Evolutionary conservation across 495 filamentous ascomycete genomes (phyloP).

Genomic region (Lasiosphaeriaceae sp.): DNA sequence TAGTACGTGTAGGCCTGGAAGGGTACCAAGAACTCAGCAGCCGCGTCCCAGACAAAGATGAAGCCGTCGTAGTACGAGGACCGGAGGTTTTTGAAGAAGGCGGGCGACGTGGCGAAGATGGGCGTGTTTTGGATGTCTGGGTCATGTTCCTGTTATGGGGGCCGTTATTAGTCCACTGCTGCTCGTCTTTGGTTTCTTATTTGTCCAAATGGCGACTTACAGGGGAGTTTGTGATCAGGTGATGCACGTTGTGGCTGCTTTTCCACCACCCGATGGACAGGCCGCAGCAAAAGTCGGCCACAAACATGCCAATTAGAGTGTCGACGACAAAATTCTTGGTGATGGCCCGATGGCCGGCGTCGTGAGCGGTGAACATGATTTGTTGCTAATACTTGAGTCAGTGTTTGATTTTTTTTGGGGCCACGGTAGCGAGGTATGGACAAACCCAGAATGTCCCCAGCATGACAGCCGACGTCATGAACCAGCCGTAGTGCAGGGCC

Average conservation of each 20-base stretch:
- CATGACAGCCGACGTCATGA: conserved; percentile 41
- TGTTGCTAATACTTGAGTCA: conserved; percentile 30
- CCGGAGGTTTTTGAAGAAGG: conserved; percentile 40
- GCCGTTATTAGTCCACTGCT: too few species aligned
- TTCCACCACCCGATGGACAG: conserved; percentile 53
- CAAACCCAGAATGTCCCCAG: conserved; percentile 41
- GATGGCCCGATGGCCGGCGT: conserved; percentile 48
- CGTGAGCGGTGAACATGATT: conserved; percentile 52
- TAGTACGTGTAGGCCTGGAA: conserved; percentile 49
- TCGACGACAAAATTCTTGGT: conserved; percentile 44
- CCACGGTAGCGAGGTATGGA: too few species aligned
- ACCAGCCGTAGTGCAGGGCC: conserved; percentile 36
- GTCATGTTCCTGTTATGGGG: conserved; percentile 50
- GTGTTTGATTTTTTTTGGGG: too few species aligned
- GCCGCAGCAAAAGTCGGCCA: conserved; percentile 47
- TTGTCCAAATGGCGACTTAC: too few species aligned
- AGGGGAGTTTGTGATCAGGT: conserved; percentile 49
- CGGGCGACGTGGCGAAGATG: conserved; percentile 45
- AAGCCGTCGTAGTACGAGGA: conserved; percentile 46
- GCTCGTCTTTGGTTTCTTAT: too few species aligned
- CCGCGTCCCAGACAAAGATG: conserved; percentile 39
- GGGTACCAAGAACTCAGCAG: conserved; percentile 36
- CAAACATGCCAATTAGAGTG: conserved; percentile 45
- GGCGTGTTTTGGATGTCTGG: conserved; percentile 51
- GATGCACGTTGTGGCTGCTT: conserved; percentile 51